These are phyloP conservation scores for Tricholoma saponaceum DNA, from an alignment of 768 basidiomycete species.

Conservation along the genomic window DNA sequence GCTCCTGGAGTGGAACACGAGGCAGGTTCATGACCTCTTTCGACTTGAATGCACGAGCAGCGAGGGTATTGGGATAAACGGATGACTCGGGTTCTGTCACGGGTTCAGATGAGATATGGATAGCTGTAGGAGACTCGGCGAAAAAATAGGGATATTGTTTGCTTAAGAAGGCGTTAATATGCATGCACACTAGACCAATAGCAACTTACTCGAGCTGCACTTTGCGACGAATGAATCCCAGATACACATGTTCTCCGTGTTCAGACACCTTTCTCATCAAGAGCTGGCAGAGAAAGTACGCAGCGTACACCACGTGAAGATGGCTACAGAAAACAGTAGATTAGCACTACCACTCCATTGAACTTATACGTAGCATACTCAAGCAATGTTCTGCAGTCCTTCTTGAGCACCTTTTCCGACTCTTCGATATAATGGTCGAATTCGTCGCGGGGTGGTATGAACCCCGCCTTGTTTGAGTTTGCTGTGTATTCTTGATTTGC, in stretches of 20 bases:
- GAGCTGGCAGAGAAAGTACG: background rate
- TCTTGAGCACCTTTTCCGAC: background rate
- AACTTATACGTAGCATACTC: background rate
- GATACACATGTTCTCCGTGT: constrained; percentile 1
- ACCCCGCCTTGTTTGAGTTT: background rate
- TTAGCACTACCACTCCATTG: background rate
- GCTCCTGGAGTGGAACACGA: background rate
- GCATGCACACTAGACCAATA: background rate
- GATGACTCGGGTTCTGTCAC: background rate
- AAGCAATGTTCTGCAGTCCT: background rate
- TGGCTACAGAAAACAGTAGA: background rate
- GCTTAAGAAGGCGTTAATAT: background rate
- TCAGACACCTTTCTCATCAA: constrained; percentile 1
- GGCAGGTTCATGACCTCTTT: background rate
- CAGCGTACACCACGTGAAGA: background rate
- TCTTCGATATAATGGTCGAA: background rate
- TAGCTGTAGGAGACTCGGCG: background rate
- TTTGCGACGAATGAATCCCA: background rate
- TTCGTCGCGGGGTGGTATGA: background rate
- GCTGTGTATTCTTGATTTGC: background rate
- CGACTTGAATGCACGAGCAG: background rate
- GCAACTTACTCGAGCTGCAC: background rate
- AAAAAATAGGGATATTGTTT: background rate
- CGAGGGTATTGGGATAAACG: background rate
- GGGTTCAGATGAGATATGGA: background rate